Evolutionary conservation across 2,329 filamentous ascomycete species (phyloP).

Genomic region (Sclerotinia minor): DNA sequence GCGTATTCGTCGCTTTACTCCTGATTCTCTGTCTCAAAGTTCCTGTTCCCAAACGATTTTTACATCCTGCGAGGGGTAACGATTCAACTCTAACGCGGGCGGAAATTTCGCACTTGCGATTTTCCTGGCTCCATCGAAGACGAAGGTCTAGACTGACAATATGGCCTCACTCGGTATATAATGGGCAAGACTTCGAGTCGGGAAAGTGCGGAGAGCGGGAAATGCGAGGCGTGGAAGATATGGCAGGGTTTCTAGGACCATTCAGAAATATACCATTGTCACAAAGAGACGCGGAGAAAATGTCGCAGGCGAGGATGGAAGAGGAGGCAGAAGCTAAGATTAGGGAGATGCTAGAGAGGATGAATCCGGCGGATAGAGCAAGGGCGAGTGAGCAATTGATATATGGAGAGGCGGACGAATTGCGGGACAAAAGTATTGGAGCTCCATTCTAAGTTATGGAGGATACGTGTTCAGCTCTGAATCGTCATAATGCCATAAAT

Average conservation of each 20-base stretch:
- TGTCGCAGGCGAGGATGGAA: slow-evolving; percentile 23
- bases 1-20: slow-evolving; percentile 20
- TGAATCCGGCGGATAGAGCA: slow-evolving; percentile 23
- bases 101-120: slow-evolving; percentile 12
- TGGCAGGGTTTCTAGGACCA: slow-evolving; percentile 15
- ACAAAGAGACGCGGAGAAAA: slow-evolving; percentile 12
- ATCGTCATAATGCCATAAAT: neutral
- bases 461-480: neutral
- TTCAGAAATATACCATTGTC: slow-evolving; percentile 3
- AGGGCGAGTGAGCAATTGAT: slow-evolving; percentile 25
- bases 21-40: slow-evolving; percentile 22
- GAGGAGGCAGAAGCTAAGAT: slow-evolving; percentile 23
- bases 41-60: slow-evolving; percentile 13
- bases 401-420: slow-evolving; percentile 19
- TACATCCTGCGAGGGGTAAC: slow-evolving; percentile 6
- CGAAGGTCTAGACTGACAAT: slow-evolving; percentile 5
- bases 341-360: slow-evolving; percentile 23
- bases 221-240: slow-evolving; percentile 22
- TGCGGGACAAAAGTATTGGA: slow-evolving; percentile 22
- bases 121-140: slow-evolving; percentile 14
- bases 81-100: slow-evolving; percentile 9
- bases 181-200: slow-evolving; percentile 10
- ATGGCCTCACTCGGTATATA: slow-evolving; percentile 24
- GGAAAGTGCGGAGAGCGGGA: slow-evolving; percentile 14
- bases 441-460: neutral